phyloP scores from a whole-genome alignment of 106 monocot species.

The Acorus gramineus region DNA sequence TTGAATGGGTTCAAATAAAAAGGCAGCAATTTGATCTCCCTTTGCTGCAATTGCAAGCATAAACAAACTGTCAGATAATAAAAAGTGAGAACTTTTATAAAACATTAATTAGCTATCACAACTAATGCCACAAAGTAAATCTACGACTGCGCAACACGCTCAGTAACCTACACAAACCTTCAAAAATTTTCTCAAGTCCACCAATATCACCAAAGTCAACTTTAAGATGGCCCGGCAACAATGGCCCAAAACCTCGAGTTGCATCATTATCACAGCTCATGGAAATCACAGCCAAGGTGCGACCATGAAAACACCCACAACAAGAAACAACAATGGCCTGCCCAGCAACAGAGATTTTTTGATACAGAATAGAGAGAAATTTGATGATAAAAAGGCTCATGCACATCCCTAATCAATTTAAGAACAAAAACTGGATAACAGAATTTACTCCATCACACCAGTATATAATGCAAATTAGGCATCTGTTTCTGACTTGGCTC shows the following conservation, averaged over 20 bases:
- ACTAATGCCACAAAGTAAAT: no score
- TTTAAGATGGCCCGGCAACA: slow-evolving; percentile 80
- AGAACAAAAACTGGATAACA: no score
- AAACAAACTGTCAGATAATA: no score
- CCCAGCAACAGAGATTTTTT: neutral
- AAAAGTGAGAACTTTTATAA: no score
- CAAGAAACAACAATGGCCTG: slow-evolving; percentile 94
- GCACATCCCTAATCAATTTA: neutral
- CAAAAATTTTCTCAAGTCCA: slow-evolving; percentile 65
- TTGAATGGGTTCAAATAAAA: slow-evolving; percentile 98
- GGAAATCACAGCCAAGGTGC: slow-evolving; percentile 87
- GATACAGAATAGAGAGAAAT: neutral
- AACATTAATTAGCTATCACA: no score
- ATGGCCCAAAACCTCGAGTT: slow-evolving; percentile 89
- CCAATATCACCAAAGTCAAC: slow-evolving; percentile 86
- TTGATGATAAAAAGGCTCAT: neutral
- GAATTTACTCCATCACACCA: no score
- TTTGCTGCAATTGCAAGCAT: slow-evolving; percentile 45
- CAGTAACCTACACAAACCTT: slow-evolving; percentile 29
- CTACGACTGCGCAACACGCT: no score
- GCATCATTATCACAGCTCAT: slow-evolving; percentile 99
- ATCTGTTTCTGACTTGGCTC: no score
- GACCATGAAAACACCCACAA: slow-evolving; percentile 98
- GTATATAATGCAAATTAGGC: no score
- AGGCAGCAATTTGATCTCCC: slow-evolving; percentile 72